phyloP scores from a whole-genome alignment of 2,329 filamentous ascomycete species.

The Fulvia fulva region DNA sequence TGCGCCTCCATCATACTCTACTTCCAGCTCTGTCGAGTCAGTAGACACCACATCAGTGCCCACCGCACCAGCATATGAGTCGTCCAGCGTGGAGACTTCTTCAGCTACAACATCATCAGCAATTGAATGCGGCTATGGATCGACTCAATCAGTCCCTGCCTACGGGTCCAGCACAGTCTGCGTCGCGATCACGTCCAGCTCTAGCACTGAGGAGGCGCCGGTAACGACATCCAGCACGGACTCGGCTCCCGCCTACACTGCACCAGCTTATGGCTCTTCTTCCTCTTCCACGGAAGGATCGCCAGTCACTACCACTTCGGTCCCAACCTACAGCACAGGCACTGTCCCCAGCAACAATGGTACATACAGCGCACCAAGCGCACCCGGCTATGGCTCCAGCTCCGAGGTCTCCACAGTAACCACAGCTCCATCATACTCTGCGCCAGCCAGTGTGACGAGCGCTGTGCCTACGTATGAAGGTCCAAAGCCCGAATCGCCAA shows the following conservation, averaged over 20 bases:
- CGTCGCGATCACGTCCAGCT: conserved; percentile 7
- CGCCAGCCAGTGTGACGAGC: conserved; percentile 22
- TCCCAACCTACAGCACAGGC: conserved; percentile 1
- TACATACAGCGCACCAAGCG: conserved; percentile 1
- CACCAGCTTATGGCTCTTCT: not conserved
- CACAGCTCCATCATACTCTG: conserved; percentile 12
- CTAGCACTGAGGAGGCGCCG: conserved; percentile 22
- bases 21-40: conserved; percentile 19
- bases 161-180: conserved; percentile 6
- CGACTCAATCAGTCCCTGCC: conserved; percentile 4
- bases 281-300: not conserved
- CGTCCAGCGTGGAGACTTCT: conserved; percentile 10
- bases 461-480: conserved; percentile 1
- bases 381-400: conserved; percentile 4
- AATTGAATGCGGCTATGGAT: conserved; percentile 16
- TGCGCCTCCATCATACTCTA: conserved; percentile 20
- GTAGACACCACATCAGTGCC: conserved; percentile 6
- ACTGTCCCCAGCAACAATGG: not conserved
- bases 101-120: conserved; percentile 7
- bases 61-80: conserved; percentile 4
- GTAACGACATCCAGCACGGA: conserved; percentile 1
- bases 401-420: conserved; percentile 16
- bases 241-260: not conserved
- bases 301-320: not conserved
- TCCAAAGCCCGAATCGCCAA: conserved; percentile 51